Evolutionary conservation across 2,329 filamentous ascomycete species (phyloP).

Genomic region (Fusarium xylarioides): DNA sequence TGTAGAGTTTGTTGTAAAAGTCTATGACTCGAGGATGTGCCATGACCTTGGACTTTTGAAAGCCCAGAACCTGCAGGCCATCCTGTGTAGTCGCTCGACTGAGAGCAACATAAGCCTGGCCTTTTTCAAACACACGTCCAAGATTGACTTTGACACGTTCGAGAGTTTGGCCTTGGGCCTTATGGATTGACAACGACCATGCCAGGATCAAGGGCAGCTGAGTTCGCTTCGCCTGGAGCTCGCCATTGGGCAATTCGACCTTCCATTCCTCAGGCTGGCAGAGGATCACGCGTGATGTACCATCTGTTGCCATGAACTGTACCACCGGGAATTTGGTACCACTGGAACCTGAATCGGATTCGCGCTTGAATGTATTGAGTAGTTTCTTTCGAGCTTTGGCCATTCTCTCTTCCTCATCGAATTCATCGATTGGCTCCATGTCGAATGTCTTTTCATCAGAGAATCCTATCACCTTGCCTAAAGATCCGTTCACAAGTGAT

Average conservation of each 20-base stretch:
- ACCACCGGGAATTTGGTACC: constrained; percentile 80
- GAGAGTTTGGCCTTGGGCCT: constrained; percentile 94
- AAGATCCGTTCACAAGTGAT: constrained; percentile 89
- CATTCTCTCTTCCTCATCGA: constrained; percentile 52
- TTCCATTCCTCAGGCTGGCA: constrained; percentile 94
- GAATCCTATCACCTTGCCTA: constrained; percentile 76
- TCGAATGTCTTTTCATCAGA: constrained; percentile 53
- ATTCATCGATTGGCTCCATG: constrained; percentile 52
- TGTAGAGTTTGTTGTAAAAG: constrained; percentile 86
- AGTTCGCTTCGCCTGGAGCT: constrained; percentile 86
- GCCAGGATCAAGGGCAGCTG: constrained; percentile 91
- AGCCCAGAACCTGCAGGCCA: constrained; percentile 87
- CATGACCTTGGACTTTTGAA: constrained; percentile 91
- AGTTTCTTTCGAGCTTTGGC: constrained; percentile 66
- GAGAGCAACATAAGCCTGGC: constrained; percentile 95
- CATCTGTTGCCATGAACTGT: constrained; percentile 80
- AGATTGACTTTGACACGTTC: constrained; percentile 95
- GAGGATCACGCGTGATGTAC: constrained; percentile 70
- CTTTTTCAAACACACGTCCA: constrained; percentile 93
- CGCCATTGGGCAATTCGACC: constrained; percentile 93
- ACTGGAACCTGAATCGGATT: constrained; percentile 55
- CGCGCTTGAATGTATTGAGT: constrained; percentile 56
- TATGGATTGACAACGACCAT: constrained; percentile 97
- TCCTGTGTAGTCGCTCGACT: constrained; percentile 89
- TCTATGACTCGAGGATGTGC: constrained; percentile 86